Evolutionary conservation across 139 green algal species (phyloP).

Genomic region (Spirogloea muscicola): DNA sequence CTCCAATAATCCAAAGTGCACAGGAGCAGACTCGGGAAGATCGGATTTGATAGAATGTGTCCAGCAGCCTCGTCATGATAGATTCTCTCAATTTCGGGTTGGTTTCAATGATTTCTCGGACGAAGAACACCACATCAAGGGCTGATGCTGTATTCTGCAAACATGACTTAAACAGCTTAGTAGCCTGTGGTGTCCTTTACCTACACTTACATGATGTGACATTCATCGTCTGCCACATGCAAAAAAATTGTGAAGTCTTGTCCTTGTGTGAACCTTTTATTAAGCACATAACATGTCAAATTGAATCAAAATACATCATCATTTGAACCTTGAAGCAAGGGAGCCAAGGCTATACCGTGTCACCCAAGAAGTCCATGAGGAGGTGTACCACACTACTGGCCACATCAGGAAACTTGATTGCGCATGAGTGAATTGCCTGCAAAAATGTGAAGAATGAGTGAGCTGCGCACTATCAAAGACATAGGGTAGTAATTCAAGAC

Average conservation of each 20-base stretch:
- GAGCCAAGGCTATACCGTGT: conserved; percentile 40
- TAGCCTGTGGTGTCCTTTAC: no score
- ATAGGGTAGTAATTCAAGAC: no score
- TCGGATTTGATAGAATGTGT: conserved; percentile 80
- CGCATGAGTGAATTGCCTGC: conserved; percentile 90
- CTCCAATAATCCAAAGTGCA: conserved; percentile 89
- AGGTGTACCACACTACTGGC: conserved; percentile 85
- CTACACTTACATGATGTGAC: no score
- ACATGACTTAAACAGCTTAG: neutral
- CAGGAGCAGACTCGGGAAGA: conserved; percentile 77
- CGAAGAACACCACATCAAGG: conserved; percentile 83
- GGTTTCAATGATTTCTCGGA: conserved; percentile 94
- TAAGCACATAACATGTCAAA: no score
- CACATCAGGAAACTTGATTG: conserved; percentile 92
- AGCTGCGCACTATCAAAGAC: no score
- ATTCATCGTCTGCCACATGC: no score
- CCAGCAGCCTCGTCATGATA: conserved; percentile 82
- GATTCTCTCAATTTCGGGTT: conserved; percentile 75
- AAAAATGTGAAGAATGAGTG: neutral
- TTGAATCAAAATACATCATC: no score
- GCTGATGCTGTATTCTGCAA: conserved; percentile 70
- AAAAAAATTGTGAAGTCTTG: no score
- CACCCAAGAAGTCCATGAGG: conserved; percentile 97
- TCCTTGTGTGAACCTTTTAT: no score
- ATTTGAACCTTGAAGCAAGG: neutral